Base-by-base conservation (phyloP, 2,329 filamentous ascomycete genomes). In the Colletotrichum trifolii region DNA sequence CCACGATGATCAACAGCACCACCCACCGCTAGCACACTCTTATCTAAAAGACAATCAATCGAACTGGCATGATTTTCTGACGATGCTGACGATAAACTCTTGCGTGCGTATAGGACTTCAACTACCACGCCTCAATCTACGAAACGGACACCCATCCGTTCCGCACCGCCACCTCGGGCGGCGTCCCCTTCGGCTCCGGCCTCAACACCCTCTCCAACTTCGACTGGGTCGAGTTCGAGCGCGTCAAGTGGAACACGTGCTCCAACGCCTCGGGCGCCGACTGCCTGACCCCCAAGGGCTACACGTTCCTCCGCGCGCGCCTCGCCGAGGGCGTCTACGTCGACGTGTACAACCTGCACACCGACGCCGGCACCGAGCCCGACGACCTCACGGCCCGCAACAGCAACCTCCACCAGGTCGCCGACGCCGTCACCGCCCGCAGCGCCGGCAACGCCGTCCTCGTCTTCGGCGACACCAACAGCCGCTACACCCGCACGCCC, bases 211-310 rank as follows among this genome's bases (percentile, higher is more conserved):
- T 91, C 47, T 81, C 88, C 67, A 87, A 86, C 70, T 87, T 81
- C 68, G 72, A 82, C 67, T 91, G 83, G 81, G 74, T 84, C 7
- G 81, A 84, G 66, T 86, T 87, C 68, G 76, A 79, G 47, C 84
- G 88, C 12, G 76, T 83, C 53, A 87, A 88, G 71, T 91, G 89
- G 88, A 74, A 80, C 33, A 78, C 73, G 3, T 90, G 89, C 76
- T 86, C 84, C 63, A 74, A 86, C 71, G 81, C 82, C 40, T 86
- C 84, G 0, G 82, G 81, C 0, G 70, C 74, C 1, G 89, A 91
- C 73, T 91, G 89, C 72, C 76, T 91, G 67, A 91, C 89, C 1
- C 89, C 88, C 25, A 91, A 91, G 75, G 89, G 89, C 12, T 91
- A 90, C 74, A 90, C 88, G 1, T 87, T 87, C 52, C 90, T 91